Evolutionary conservation across 345 rosid species (phyloP).

Genomic region (Aethionema arabicum): DNA sequence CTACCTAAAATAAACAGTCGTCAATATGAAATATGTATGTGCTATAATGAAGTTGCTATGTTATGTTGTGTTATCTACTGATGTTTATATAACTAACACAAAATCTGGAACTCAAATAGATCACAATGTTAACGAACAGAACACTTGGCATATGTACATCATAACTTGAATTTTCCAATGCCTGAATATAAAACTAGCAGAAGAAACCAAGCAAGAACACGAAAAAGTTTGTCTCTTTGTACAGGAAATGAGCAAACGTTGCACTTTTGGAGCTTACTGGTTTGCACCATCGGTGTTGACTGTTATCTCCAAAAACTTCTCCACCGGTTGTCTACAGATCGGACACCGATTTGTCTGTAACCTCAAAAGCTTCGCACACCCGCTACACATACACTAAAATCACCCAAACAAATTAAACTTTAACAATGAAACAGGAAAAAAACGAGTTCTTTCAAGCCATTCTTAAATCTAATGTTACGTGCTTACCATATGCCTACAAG

Average conservation of each 20-base stretch:
- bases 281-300: slow-evolving; percentile 41
- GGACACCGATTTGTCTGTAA: slow-evolving; percentile 83
- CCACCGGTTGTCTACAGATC: slow-evolving; percentile 83
- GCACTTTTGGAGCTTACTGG: slow-evolving; percentile 4
- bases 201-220: neutral
- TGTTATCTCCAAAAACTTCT: slow-evolving; percentile 78
- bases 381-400: slow-evolving; percentile 86
- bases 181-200: neutral
- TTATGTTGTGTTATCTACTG: slow-evolving; percentile 28
- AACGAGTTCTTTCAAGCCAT: neutral
- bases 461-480: neutral
- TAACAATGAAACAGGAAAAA: neutral
- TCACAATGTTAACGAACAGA: neutral
- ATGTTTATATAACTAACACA: slow-evolving; percentile 7
- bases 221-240: too few species aligned
- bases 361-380: slow-evolving; percentile 86
- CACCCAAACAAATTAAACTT: neutral
- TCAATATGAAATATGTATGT: slow-evolving; percentile 20
- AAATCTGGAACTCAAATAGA: neutral
- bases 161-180: slow-evolving; percentile 9
- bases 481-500: slow-evolving; percentile 92
- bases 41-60: slow-evolving; percentile 25
- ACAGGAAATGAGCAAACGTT: neutral
- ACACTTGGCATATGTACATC: slow-evolving; percentile 4
- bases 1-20: slow-evolving; percentile 36